Percentiles rank a stretch among this genome's conserved stretches.
Evolutionary conservation across 2,329 filamentous ascomycete species (phyloP).

Genomic region (Arthrobotrys conoides): DNA sequence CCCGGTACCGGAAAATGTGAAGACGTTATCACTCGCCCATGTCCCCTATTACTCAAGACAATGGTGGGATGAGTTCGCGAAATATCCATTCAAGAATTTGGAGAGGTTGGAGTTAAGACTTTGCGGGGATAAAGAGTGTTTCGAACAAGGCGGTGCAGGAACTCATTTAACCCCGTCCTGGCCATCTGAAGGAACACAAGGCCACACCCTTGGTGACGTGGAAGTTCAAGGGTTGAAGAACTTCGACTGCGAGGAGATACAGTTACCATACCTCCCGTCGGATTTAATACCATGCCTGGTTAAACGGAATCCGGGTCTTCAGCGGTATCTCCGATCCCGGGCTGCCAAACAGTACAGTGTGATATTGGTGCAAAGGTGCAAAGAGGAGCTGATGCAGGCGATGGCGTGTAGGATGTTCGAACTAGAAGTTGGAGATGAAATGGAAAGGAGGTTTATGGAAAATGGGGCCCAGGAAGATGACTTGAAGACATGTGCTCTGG

Average conservation of each 20-base stretch:
- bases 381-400: background rate
- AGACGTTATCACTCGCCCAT: background rate
- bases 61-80: conserved; percentile 7
- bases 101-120: background rate
- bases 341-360: background rate
- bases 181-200: background rate
- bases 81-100: conserved; percentile 11
- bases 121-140: background rate
- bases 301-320: background rate
- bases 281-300: background rate
- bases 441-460: background rate
- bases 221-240: background rate
- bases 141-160: background rate
- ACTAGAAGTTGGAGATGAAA: background rate
- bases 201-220: background rate
- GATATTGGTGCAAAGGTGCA: background rate
- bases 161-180: background rate
- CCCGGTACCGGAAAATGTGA: conserved; percentile 13
- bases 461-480: background rate
- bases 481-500: conserved; percentile 2
- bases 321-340: background rate
- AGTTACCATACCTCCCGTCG: background rate
- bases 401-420: background rate
- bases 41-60: background rate
- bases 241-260: background rate